Percentiles rank a stretch among this genome's conserved stretches.
phyloP scores from a whole-genome alignment of 495 filamentous ascomycete species.

The Astrocystis sublimbata region DNA sequence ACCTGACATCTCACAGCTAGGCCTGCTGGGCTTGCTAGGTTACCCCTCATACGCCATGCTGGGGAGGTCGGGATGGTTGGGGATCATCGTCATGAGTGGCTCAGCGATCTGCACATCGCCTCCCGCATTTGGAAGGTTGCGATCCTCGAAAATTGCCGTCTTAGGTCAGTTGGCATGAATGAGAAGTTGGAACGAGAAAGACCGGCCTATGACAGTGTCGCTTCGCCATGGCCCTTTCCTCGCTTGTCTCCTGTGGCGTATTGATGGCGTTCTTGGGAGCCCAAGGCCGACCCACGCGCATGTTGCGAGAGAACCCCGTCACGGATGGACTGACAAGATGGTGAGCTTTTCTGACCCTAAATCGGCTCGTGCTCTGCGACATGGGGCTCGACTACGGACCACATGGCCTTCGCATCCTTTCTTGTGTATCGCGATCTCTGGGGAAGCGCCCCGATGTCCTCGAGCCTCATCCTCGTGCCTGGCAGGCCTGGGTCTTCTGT shows the following conservation, averaged over 20 bases:
- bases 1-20: too few relatives aligned
- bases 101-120: constrained; percentile 14
- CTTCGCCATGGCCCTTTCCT: background rate
- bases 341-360: too few relatives aligned
- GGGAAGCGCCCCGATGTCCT: constrained; percentile 3
- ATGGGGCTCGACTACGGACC: background rate
- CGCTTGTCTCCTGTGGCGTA: constrained; percentile 6
- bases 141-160: background rate
- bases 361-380: background rate
- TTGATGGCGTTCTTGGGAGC: constrained; percentile 1
- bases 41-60: constrained; percentile 14
- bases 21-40: too few relatives aligned
- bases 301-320: background rate
- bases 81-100: background rate
- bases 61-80: constrained; percentile 7
- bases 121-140: constrained; percentile 19
- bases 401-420: background rate
- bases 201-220: background rate
- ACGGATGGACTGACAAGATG: background rate
- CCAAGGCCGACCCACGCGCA: constrained; percentile 16
- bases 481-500: constrained; percentile 14
- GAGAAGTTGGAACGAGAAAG: constrained; percentile 1
- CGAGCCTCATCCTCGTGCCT: background rate
- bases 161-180: constrained; percentile 4
- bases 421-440: background rate